Evolutionary conservation across 345 rosid genomes (phyloP).

Genomic region (Melaleuca alternifolia): DNA sequence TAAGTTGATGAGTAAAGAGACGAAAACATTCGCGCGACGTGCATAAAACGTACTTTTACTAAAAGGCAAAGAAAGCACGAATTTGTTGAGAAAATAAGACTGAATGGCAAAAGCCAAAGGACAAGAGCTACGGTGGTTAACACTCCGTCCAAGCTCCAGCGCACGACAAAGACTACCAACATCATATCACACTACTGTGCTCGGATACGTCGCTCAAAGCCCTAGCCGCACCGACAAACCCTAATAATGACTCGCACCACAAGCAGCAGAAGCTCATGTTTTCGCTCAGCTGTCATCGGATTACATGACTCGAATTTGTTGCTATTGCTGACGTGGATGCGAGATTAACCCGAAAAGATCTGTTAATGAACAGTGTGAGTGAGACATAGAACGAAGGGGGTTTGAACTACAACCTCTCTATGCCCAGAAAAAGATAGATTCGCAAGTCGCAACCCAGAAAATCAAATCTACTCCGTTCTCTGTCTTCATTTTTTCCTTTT

Average conservation of each 20-base stretch:
- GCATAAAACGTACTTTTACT: background rate
- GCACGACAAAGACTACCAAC: background rate
- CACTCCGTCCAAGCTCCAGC: background rate
- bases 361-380: too few species aligned
- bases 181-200: background rate
- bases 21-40: background rate
- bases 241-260: background rate
- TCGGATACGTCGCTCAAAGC: background rate
- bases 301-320: background rate
- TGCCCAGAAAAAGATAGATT: background rate
- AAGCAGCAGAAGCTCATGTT: background rate
- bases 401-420: too few species aligned
- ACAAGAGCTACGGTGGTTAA: background rate
- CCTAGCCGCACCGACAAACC: background rate
- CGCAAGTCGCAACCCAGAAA: background rate
- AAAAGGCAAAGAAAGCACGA: background rate
- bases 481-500: too few species aligned
- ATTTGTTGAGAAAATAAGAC: background rate
- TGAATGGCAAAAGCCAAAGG: background rate
- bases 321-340: too few species aligned
- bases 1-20: background rate
- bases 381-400: too few species aligned
- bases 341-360: too few species aligned
- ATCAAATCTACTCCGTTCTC: too few species aligned
- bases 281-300: background rate